Evolutionary conservation across 441 rosid species (phyloP).

Genomic region (Pelargonium australe): DNA sequence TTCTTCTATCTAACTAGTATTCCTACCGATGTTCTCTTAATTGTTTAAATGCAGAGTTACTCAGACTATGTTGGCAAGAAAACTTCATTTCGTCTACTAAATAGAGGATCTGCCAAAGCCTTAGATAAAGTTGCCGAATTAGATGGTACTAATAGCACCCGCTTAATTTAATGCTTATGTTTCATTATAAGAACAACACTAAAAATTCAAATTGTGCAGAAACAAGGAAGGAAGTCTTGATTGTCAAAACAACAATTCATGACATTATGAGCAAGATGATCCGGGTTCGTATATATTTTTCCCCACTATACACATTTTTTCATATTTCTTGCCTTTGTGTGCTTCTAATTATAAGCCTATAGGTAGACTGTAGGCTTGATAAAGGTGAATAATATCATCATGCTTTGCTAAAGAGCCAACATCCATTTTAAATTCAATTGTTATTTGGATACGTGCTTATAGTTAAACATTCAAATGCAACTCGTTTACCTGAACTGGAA

Average conservation of each 20-base stretch:
- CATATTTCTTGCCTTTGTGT: not conserved
- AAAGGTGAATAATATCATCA: not conserved
- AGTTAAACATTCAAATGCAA: not conserved
- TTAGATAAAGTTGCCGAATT: slow-evolving; percentile 95
- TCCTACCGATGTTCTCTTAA: not conserved
- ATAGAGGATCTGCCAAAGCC: slow-evolving; percentile 96
- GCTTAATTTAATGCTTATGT: slow-evolving; percentile 16
- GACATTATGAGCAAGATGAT: slow-evolving; percentile 96
- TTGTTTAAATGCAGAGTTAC: slow-evolving; percentile 32
- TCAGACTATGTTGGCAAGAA: slow-evolving; percentile 55
- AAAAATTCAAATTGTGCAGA: slow-evolving; percentile 42
- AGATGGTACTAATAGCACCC: slow-evolving; percentile 51
- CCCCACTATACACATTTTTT: not conserved
- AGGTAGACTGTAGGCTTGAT: not conserved
- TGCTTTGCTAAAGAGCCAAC: not conserved
- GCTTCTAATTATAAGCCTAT: not conserved
- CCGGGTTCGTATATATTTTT: slow-evolving; percentile 38
- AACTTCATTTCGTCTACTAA: slow-evolving; percentile 88
- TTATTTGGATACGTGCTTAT: not conserved
- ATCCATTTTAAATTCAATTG: not conserved
- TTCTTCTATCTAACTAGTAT: slow-evolving; percentile 12
- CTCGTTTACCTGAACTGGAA: not conserved
- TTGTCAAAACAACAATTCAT: slow-evolving; percentile 89
- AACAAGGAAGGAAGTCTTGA: slow-evolving; percentile 61
- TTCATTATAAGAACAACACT: slow-evolving; percentile 20